phyloP scores from a whole-genome alignment of 345 rosid species.

The Rubroshorea leprosula region DNA sequence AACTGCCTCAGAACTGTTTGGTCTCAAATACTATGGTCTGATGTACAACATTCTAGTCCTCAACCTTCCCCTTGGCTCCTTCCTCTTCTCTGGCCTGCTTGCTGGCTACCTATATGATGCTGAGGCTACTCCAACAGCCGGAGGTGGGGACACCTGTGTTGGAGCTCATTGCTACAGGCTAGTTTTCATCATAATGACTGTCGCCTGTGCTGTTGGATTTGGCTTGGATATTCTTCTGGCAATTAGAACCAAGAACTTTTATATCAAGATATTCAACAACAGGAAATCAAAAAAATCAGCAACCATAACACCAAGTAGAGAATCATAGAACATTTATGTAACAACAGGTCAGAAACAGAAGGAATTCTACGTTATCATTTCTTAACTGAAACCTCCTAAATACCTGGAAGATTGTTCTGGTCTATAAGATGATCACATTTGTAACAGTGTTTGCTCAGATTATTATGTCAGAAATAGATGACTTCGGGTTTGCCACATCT shows the following conservation, averaged over 20 bases:
- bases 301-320: slow-evolving; percentile 9
- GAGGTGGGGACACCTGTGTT: slow-evolving; percentile 81
- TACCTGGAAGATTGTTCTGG: too few species aligned
- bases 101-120: slow-evolving; percentile 81
- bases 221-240: slow-evolving; percentile 63
- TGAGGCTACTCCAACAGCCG: slow-evolving; percentile 63
- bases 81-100: slow-evolving; percentile 86
- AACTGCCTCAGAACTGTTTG: slow-evolving; percentile 88
- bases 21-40: slow-evolving; percentile 83
- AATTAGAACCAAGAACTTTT: slow-evolving; percentile 52
- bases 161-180: slow-evolving; percentile 89
- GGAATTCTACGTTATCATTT: too few species aligned
- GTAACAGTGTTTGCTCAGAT: too few species aligned
- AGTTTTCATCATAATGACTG: slow-evolving; percentile 68
- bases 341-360: not conserved
- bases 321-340: not conserved
- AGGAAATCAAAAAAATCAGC: slow-evolving; percentile 39
- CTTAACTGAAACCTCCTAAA: too few species aligned
- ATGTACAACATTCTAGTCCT: slow-evolving; percentile 81
- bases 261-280: slow-evolving; percentile 45
- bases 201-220: slow-evolving; percentile 56
- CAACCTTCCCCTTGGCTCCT: slow-evolving; percentile 90
- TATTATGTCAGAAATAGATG: too few species aligned
- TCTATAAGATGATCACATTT: too few species aligned
- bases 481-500: too few species aligned